phyloP scores from a whole-genome alignment of 2,329 filamentous ascomycete genomes.

The Didymella lethalis region DNA sequence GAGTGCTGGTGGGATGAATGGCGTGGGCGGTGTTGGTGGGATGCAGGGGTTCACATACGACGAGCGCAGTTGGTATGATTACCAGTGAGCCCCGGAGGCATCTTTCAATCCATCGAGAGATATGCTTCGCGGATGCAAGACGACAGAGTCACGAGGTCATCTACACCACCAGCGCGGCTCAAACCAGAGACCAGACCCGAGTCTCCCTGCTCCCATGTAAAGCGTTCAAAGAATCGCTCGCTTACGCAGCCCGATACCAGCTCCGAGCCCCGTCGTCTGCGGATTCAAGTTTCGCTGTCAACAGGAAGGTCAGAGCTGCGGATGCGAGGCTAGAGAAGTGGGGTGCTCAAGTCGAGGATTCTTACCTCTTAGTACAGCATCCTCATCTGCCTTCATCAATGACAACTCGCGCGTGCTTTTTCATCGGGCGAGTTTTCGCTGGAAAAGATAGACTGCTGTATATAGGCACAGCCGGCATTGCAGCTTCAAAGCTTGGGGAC shows the following conservation, averaged over 20 bases:
- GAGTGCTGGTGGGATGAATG: neutral
- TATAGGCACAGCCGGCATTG: too few species aligned
- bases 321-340: too few species aligned
- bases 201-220: neutral
- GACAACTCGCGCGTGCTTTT: too few species aligned
- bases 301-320: neutral
- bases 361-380: too few species aligned
- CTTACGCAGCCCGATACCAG: neutral
- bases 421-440: too few species aligned
- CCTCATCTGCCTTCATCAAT: too few species aligned
- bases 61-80: conserved; percentile 37
- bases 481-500: too few species aligned
- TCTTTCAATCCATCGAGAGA: too few species aligned
- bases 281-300: too few species aligned
- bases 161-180: neutral
- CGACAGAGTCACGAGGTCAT: neutral
- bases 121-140: neutral
- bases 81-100: neutral
- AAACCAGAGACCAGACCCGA: neutral
- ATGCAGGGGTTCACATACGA: conserved; percentile 37
- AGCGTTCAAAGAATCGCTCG: neutral
- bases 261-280: neutral
- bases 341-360: too few species aligned
- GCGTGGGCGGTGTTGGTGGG: neutral
- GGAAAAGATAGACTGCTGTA: too few species aligned